Conservation (phyloP, 345 rosid species). For the Euphorbia lathyris region DNA sequence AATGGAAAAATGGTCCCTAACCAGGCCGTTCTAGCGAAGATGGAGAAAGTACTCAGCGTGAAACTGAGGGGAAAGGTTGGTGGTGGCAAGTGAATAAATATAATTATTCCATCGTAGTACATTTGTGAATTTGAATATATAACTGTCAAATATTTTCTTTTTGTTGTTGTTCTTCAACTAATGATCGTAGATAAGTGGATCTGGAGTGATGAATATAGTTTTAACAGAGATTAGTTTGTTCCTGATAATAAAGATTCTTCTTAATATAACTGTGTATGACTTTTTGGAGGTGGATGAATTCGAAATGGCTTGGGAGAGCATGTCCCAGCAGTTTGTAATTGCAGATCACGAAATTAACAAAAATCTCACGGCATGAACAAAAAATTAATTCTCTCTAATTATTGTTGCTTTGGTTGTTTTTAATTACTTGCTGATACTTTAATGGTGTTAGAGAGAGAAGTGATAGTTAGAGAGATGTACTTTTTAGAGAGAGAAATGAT, state of each 20-base stretch:
- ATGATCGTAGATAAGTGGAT: background rate
- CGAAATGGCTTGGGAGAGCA: constrained; percentile 66
- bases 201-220: no score
- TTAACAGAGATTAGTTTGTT: background rate
- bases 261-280: constrained; percentile 46
- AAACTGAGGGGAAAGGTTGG: constrained; percentile 61
- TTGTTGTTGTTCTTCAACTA: background rate
- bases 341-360: constrained; percentile 51
- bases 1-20: constrained; percentile 81
- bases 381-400: no score
- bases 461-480: no score
- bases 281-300: constrained; percentile 62
- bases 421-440: no score
- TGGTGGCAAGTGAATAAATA: constrained; percentile 12
- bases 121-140: constrained; percentile 9
- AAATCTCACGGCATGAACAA: no score
- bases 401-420: no score
- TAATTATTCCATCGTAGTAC: background rate
- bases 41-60: constrained; percentile 77
- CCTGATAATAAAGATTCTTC: constrained; percentile 10
- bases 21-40: constrained; percentile 66
- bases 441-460: no score
- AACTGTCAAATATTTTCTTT: no score
- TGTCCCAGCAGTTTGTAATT: constrained; percentile 57
- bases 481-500: no score